Evolutionary conservation across 2,329 filamentous ascomycete genomes (phyloP).

Genomic region (Sphaerulina populicola): DNA sequence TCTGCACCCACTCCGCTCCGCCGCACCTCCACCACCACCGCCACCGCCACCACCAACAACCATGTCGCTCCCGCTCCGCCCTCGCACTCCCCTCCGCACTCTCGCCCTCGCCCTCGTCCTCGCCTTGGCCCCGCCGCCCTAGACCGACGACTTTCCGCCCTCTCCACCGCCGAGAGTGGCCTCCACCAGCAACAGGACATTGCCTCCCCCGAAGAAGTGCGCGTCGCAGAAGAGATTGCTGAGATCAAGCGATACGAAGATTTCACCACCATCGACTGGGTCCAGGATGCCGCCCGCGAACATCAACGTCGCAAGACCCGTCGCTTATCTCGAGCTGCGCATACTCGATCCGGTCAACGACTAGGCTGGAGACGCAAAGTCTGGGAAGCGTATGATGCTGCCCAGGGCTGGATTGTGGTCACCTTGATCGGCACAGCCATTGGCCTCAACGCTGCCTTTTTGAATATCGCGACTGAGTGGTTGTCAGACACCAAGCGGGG

Average conservation of each 20-base stretch:
- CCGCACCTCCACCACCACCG: constrained; percentile 2
- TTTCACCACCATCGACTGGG: constrained; percentile 98
- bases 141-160: constrained; percentile 59
- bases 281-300: constrained; percentile 90
- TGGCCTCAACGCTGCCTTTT: constrained; percentile 80
- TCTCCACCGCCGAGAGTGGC: constrained; percentile 57
- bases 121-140: constrained; percentile 31
- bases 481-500: constrained; percentile 89
- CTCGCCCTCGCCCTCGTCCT: too few relatives aligned
- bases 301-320: constrained; percentile 71
- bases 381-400: constrained; percentile 84
- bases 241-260: constrained; percentile 98
- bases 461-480: constrained; percentile 97
- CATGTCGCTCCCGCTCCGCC: constrained; percentile 13
- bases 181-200: constrained; percentile 42
- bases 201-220: constrained; percentile 52
- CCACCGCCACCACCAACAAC: constrained; percentile 11
- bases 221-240: constrained; percentile 88
- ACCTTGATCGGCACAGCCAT: constrained; percentile 89
- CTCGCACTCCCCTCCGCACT: too few relatives aligned
- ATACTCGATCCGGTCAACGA: constrained; percentile 60
- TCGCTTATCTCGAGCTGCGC: constrained; percentile 61
- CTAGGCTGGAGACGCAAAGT: constrained; percentile 74
- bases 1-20: constrained; percentile 16
- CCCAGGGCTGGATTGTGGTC: constrained; percentile 95